These are phyloP conservation scores for Nemania sp. DNA, from an alignment of 2,329 filamentous ascomycete species.

Conservation along the genomic window DNA sequence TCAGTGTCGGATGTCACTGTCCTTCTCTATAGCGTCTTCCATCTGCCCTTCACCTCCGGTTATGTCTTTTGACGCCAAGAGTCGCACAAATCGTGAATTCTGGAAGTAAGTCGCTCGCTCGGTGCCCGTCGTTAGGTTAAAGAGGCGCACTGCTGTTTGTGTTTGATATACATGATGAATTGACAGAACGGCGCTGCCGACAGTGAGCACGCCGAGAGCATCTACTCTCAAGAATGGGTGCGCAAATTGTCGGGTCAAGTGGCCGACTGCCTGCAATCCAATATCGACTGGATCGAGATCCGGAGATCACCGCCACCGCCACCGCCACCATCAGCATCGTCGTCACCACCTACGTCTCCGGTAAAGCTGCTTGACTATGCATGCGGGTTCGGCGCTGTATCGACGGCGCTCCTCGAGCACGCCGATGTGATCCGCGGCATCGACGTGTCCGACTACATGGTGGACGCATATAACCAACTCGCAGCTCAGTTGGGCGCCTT, in stretches of 20 bases:
- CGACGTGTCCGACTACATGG: conserved; percentile 35
- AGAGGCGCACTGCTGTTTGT: background rate
- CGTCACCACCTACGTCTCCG: background rate
- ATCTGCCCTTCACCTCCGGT: background rate
- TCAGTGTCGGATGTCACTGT: background rate
- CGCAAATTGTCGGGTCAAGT: background rate
- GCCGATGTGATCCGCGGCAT: conserved; percentile 29
- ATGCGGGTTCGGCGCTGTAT: background rate
- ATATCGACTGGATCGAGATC: background rate
- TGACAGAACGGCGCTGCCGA: background rate
- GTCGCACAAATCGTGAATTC: background rate
- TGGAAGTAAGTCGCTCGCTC: background rate
- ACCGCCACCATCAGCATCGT: background rate
- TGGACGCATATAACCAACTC: conserved; percentile 30
- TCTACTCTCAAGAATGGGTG: background rate
- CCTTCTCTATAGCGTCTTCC: background rate
- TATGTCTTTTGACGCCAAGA: background rate
- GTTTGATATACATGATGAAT: background rate
- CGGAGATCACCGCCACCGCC: background rate
- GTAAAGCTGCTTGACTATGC: background rate
- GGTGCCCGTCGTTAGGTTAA: background rate
- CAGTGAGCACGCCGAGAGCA: background rate
- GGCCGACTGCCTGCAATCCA: background rate
- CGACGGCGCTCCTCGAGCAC: background rate
- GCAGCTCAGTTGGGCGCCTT: conserved; percentile 11